phyloP scores from a whole-genome alignment of 108 stramenopile genomes.

The Licmophora abbreviata region DNA sequence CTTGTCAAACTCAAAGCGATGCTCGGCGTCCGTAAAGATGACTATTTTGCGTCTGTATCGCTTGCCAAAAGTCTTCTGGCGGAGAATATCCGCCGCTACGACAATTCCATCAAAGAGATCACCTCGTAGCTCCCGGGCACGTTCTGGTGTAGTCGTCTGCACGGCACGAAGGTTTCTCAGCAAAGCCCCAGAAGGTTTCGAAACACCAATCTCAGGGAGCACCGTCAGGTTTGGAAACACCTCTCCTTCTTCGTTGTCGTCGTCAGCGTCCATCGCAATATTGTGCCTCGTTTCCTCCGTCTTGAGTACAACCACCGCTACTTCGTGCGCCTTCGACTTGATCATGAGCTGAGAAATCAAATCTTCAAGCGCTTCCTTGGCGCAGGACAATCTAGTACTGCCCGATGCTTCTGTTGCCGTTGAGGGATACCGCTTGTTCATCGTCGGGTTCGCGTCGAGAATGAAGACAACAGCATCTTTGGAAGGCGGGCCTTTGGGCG shows the following conservation, averaged over 20 bases:
- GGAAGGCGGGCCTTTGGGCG: too few relatives aligned
- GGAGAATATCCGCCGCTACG: constrained; percentile 65
- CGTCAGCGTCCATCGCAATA: constrained; percentile 18
- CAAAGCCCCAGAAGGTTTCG: constrained; percentile 30
- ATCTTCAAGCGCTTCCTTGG: constrained; percentile 35
- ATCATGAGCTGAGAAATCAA: constrained; percentile 60
- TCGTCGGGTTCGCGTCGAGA: constrained; percentile 56
- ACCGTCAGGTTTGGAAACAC: constrained; percentile 67
- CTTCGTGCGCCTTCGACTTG: constrained; percentile 45
- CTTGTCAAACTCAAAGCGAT: constrained; percentile 40
- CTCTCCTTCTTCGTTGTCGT: constrained; percentile 15
- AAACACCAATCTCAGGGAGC: constrained; percentile 21
- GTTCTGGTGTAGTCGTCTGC: constrained; percentile 11
- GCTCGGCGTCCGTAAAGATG: constrained; percentile 75
- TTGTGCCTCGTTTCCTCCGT: constrained; percentile 46
- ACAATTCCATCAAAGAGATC: constrained; percentile 68
- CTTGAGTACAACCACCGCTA: constrained; percentile 46
- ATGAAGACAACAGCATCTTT: constrained; percentile 73
- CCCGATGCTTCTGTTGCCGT: neutral
- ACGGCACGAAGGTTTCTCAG: constrained; percentile 35
- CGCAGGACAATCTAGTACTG: constrained; percentile 29
- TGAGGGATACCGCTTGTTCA: constrained; percentile 31
- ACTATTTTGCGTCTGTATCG: constrained; percentile 52
- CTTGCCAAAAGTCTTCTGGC: constrained; percentile 45
- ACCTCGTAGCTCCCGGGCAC: constrained; percentile 13